A percentile compares a stretch with the other conserved stretches of the same genome.
Evolutionary conservation across 345 rosid species (phyloP).

Genomic region (Populus nigra): DNA sequence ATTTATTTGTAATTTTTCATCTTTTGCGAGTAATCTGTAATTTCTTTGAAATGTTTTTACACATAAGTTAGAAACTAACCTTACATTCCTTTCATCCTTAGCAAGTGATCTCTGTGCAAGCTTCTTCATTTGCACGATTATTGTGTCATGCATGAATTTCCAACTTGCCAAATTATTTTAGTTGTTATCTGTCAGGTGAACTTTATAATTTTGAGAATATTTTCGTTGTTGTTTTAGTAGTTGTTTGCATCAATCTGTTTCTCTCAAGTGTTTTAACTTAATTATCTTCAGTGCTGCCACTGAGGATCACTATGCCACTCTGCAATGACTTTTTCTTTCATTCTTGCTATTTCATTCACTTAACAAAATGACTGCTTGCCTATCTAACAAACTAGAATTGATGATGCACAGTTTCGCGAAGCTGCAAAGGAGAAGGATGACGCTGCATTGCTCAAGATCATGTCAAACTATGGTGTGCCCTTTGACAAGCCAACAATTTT

Average conservation of each 20-base stretch:
- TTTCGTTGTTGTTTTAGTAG: too few relatives aligned
- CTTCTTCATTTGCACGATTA: neutral
- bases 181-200: too few relatives aligned
- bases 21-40: neutral
- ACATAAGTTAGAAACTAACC: neutral
- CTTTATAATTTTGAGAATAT: too few relatives aligned
- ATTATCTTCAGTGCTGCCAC: too few relatives aligned
- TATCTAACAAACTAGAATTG: slow-evolving; percentile 12
- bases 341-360: neutral
- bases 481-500: neutral
- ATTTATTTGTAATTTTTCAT: neutral
- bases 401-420: slow-evolving; percentile 64
- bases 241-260: too few relatives aligned
- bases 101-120: neutral
- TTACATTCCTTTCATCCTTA: neutral
- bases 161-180: neutral
- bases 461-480: slow-evolving; percentile 79
- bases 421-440: slow-evolving; percentile 66
- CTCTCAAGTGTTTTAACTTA: too few relatives aligned
- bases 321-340: too few relatives aligned
- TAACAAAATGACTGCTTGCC: neutral
- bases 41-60: neutral
- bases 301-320: too few relatives aligned
- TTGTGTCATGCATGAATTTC: too few relatives aligned
- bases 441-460: slow-evolving; percentile 58